Evolutionary conservation across 192 early-diverging fungal species (phyloP).

Genomic region (Podila minutissima): DNA sequence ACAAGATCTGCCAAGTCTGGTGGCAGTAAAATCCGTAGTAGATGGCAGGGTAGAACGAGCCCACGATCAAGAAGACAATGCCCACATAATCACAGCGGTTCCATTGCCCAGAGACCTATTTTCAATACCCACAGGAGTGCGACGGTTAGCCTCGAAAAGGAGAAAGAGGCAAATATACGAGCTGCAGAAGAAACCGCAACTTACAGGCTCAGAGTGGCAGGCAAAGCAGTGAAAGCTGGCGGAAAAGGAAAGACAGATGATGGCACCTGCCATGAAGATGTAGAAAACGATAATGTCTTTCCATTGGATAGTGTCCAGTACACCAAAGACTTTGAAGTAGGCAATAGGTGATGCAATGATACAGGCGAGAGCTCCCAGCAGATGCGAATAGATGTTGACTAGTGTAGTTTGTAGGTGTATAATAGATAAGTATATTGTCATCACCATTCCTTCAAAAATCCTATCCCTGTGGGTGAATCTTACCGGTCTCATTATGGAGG

Average conservation of each 20-base stretch:
- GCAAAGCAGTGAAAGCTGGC: slow-evolving; percentile 83
- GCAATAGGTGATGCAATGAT: slow-evolving; percentile 56
- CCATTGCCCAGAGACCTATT: slow-evolving; percentile 57
- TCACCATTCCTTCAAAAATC: no score
- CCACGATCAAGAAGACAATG: slow-evolving; percentile 84
- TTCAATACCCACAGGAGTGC: neutral
- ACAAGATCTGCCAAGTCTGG: slow-evolving; percentile 55
- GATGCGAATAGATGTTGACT: slow-evolving; percentile 91
- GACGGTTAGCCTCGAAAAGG: slow-evolving; percentile 47
- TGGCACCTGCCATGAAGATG: slow-evolving; percentile 78
- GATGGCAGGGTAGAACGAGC: slow-evolving; percentile 62
- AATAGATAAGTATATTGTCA: no score
- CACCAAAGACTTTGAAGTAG: slow-evolving; percentile 53
- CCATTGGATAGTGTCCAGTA: slow-evolving; percentile 61
- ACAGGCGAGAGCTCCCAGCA: slow-evolving; percentile 75
- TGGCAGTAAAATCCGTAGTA: slow-evolving; percentile 66
- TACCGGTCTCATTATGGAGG: slow-evolving; percentile 93
- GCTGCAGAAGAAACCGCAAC: slow-evolving; percentile 4
- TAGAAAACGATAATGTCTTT: slow-evolving; percentile 77
- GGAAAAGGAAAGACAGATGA: slow-evolving; percentile 83
- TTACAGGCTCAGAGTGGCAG: slow-evolving; percentile 80
- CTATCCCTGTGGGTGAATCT: neutral
- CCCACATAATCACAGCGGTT: slow-evolving; percentile 95
- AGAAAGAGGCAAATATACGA: slow-evolving; percentile 4
- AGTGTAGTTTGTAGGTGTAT: neutral